Evolutionary conservation across 495 filamentous ascomycete species (phyloP), one percentile per base, ranked within the genome.

Genomic region (Rhizodiscina lignyota): DNA sequence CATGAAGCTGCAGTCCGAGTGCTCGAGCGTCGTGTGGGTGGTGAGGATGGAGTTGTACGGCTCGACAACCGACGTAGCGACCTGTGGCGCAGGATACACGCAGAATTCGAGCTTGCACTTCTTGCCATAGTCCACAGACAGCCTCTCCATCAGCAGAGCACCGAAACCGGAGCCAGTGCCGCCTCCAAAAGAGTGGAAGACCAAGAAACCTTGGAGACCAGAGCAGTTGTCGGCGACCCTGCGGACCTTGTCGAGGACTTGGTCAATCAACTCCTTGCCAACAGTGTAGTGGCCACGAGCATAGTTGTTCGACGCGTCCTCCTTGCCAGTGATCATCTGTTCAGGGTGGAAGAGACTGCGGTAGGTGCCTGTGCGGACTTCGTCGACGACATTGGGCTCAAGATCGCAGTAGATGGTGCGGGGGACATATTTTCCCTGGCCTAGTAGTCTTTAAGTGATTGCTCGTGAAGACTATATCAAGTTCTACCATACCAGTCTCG

Each of bases 51-150:
- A 93, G 68, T 96, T 97, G 72, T 97, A 97, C 18, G 89, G 89
- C 70, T 97, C 89, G 43, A 97, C 89, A 37, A 97, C 86, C 34
- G 91, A 86, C 48, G 87, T 94, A 45, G 84, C 83, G 45, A 87
- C 86, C 65, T 85, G 86, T 28, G 91, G 91, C 45, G 89, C 84
- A 44, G 89, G 89, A 66, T 97, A 97, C 47, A 97, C 85, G 55
- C 85, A 89, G 67, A 96, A 96, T 64, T 97, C 89, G 34, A 97
- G 71, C 79, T 97, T 97, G 68, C 77, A 83, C 77, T 97, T 97
- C 75, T 97, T 97, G 61, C 84, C 85, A 55, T 92, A 97, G 66
- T 96, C 89, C 51, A 89, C 78, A 27, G 89, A 94, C 39, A 97
- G 74, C 58, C 86, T 84, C 68, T 96, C 91, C 75, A 96, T 87